Evolutionary conservation across 176 grass and related monocot species (phyloP).

Genomic region (Lolium perenne): DNA sequence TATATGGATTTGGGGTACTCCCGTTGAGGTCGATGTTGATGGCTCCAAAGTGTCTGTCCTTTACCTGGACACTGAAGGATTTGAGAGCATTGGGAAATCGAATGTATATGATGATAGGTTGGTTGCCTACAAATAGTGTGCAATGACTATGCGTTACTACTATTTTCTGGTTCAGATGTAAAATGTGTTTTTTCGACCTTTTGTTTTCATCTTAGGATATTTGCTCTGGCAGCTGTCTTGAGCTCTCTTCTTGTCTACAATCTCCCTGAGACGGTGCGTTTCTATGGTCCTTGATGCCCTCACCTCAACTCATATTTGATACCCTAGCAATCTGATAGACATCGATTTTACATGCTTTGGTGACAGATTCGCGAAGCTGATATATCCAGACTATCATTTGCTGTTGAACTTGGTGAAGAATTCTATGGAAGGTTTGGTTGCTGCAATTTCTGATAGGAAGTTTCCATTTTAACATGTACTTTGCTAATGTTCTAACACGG

Average conservation of each 20-base stretch:
- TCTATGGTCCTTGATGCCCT: background rate
- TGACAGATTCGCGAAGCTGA: constrained; percentile 91
- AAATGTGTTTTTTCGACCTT: background rate
- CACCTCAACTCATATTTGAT: constrained; percentile 16
- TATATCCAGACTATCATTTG: constrained; percentile 94
- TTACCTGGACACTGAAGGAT: constrained; percentile 93
- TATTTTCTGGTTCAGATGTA: background rate
- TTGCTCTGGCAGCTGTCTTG: constrained; percentile 91
- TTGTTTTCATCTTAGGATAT: constrained; percentile 63
- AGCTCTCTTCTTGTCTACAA: constrained; percentile 97
- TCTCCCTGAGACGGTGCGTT: constrained; percentile 88
- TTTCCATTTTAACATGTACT: constrained; percentile 14
- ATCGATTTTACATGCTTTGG: constrained; percentile 33
- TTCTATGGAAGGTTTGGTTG: constrained; percentile 87
- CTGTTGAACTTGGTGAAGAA: constrained; percentile 93
- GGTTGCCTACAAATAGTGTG: constrained; percentile 1
- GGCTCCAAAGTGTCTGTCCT: constrained; percentile 82
- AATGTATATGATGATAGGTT: constrained; percentile 99
- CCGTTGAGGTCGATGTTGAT: constrained; percentile 72
- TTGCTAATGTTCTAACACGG: constrained; percentile 51
- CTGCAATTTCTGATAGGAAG: constrained; percentile 15
- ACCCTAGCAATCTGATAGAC: background rate
- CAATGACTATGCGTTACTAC: background rate
- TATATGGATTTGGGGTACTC: constrained; percentile 92
- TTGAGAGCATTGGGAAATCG: constrained; percentile 95